Base-by-base conservation (phyloP, 805 yeast species). In the Candida dendrica region DNA sequence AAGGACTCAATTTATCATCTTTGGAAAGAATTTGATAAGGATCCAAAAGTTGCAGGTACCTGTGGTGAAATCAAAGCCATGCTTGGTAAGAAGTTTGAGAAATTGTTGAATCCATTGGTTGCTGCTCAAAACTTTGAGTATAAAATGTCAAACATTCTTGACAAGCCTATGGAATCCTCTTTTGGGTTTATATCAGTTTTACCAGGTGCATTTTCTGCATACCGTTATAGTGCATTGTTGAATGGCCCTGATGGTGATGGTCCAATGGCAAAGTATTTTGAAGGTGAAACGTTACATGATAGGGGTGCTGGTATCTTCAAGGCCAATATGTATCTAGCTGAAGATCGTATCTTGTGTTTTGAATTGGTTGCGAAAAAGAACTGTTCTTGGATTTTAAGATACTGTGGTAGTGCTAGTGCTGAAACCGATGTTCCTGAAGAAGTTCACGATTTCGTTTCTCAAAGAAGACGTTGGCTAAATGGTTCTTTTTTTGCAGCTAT, bases 71-170 rank as follows among this genome's bases (percentile, higher is more conserved):
- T 93, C 63, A 82, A 79, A 49, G 95, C 93, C 0, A 80, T 83
- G 61, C 66, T 90, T 41, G 97, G 98, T 3, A 68, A 67, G 18
- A 71, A 68, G 11, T 74, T 70, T 46, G 61, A 56, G 37, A 69
- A 72, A 37, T 65, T 91, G 36, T 49, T 81, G 14, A 91, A 91
- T 58, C 98, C 98, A 8, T 64, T 91, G 42, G 91, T 91, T 9
- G 96, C 98, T 3, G 95, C 97, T 0, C 98, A 93, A 61, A 91
- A 91, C 63, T 91, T 93, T 61, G 98, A 91, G 60, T 93, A 93
- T 62, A 93, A 93, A 63, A 90, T 89, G 69, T 88, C 96, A 5
- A 93, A 91, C 60, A 87, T 91, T 47, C 69, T 91, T 45, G 98
- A 93, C 66, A 91, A 93, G 62, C 97, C 98, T 0, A 84, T 89